These are phyloP conservation scores for Heimioporus sp. DNA, from an alignment of 768 basidiomycete species.

Conservation along the genomic window DNA sequence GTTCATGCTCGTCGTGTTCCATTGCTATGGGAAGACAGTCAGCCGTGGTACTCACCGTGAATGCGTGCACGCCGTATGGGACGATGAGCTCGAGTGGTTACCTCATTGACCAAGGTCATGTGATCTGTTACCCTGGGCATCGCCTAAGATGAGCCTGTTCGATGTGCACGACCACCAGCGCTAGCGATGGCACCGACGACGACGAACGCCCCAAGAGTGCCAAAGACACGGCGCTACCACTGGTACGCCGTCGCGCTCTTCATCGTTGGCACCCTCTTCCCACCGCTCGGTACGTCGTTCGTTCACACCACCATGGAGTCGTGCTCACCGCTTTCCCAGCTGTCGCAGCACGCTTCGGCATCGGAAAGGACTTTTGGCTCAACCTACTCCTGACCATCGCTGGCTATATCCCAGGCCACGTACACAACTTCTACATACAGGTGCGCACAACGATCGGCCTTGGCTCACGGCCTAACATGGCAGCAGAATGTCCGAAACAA, in stretches of 20 bases:
- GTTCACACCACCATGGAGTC: background rate
- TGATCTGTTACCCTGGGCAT: constrained; percentile 5
- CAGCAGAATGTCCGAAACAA: constrained; percentile 91
- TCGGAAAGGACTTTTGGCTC: constrained; percentile 88
- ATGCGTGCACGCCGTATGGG: constrained; percentile 15
- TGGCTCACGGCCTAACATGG: background rate
- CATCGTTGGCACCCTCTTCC: constrained; percentile 86
- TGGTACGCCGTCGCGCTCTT: constrained; percentile 81
- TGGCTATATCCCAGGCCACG: constrained; percentile 91
- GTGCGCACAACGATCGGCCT: constrained; percentile 33
- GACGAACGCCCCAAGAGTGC: constrained; percentile 53
- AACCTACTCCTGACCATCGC: constrained; percentile 86
- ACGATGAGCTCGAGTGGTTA: constrained; percentile 23
- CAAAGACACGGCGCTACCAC: constrained; percentile 63
- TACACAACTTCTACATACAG: constrained; percentile 92
- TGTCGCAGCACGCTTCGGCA: constrained; percentile 90
- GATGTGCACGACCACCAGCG: too few species aligned
- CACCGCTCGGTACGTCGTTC: constrained; percentile 73
- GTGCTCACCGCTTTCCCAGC: constrained; percentile 45
- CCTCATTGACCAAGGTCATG: constrained; percentile 28
- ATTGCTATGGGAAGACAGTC: constrained; percentile 20
- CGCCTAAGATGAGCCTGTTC: background rate
- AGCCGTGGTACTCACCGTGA: too few species aligned
- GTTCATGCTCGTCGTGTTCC: constrained; percentile 56
- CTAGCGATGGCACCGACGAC: background rate